These are phyloP conservation scores for Jasminum sambac DNA, from an alignment of 257 asterid genomes.

Conservation along the genomic window DNA sequence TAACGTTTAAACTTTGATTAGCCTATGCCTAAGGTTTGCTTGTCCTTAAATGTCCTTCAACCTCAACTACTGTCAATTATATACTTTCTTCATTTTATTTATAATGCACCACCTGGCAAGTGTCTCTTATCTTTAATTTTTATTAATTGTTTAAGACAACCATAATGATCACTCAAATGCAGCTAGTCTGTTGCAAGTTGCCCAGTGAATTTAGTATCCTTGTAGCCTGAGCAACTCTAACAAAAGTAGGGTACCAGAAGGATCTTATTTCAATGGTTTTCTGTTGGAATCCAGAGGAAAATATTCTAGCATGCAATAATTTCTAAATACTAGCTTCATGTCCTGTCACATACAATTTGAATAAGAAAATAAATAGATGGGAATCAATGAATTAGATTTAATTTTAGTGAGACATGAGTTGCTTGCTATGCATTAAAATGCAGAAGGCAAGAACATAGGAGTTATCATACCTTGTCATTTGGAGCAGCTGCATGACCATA, in stretches of 20 bases:
- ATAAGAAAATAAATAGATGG: not conserved
- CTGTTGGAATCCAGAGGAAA: not conserved
- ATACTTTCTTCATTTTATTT: not conserved
- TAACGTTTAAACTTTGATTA: too few species aligned
- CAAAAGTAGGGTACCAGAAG: not conserved
- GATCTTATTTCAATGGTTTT: not conserved
- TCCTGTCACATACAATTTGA: not conserved
- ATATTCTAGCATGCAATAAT: not conserved
- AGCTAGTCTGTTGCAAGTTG: not conserved
- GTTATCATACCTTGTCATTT: constrained; percentile 75
- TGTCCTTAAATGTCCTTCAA: too few species aligned
- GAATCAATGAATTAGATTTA: not conserved
- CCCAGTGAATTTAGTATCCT: not conserved
- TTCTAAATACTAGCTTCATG: not conserved
- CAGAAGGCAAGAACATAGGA: constrained; percentile 17
- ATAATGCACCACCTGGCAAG: not conserved
- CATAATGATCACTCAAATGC: not conserved
- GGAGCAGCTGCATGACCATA: constrained; percentile 99
- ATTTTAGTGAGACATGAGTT: not conserved
- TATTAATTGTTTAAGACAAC: not conserved
- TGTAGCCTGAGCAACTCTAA: not conserved
- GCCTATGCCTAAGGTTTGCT: too few species aligned
- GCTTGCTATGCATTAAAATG: constrained; percentile 7
- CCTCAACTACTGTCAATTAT: not conserved
- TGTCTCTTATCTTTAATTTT: not conserved